Percentiles rank a stretch among this genome's conserved stretches.
Conservation (phyloP, 1,284 basidiomycete genomes). For the Sparassis latifolia region DNA sequence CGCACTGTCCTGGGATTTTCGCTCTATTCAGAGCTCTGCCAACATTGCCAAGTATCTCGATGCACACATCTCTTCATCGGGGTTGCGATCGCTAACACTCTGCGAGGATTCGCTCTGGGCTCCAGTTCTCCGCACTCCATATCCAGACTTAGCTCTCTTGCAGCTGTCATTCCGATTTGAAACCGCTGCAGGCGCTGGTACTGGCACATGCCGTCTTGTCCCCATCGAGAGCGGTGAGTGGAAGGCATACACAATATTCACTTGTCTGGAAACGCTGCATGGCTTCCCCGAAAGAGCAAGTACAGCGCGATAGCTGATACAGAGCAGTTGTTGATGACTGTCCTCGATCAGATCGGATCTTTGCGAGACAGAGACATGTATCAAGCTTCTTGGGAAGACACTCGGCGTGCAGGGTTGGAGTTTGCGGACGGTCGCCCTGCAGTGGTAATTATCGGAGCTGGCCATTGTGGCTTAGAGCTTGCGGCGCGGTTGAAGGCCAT, state of each 20-base stretch:
- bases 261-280: constrained; percentile 46
- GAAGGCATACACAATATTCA: constrained; percentile 48
- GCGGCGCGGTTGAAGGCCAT: constrained; percentile 48
- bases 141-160: constrained; percentile 48
- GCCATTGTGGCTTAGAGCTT: constrained; percentile 51
- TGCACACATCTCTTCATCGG: constrained; percentile 31
- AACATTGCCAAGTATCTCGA: constrained; percentile 35
- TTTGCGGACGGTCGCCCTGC: not conserved
- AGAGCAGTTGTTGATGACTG: not conserved
- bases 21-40: constrained; percentile 40
- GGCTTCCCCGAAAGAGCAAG: constrained; percentile 33
- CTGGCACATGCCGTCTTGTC: constrained; percentile 44
- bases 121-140: constrained; percentile 15
- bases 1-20: constrained; percentile 54
- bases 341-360: constrained; percentile 15
- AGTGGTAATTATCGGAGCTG: constrained; percentile 37
- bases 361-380: constrained; percentile 27
- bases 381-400: constrained; percentile 27
- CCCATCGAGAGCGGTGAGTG: constrained; percentile 37
- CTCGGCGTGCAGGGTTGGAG: constrained; percentile 13
- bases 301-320: not conserved
- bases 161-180: constrained; percentile 46
- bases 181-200: constrained; percentile 37
- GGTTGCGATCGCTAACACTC: constrained; percentile 33
- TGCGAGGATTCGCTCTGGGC: constrained; percentile 5